Evolutionary conservation across 106 monocot genomes (phyloP).

Genomic region (Dactylorhiza incarnata): DNA sequence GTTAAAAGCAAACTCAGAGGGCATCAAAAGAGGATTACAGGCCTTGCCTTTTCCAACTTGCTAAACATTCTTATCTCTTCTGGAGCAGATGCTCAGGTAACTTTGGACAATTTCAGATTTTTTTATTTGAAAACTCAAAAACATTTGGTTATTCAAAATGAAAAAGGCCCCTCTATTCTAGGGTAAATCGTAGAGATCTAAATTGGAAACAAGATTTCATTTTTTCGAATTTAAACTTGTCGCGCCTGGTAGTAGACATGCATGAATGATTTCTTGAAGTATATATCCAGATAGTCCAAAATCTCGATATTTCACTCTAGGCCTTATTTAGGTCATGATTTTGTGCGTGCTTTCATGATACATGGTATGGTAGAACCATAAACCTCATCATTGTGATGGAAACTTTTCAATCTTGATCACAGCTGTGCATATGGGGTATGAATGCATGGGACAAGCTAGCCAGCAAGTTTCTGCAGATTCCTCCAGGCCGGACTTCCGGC

Average conservation of each 20-base stretch:
- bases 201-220: too few relatives aligned
- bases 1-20: conserved; percentile 56
- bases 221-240: too few relatives aligned
- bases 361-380: background rate
- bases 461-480: conserved; percentile 24
- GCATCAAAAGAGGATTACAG: conserved; percentile 61
- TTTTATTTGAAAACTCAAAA: background rate
- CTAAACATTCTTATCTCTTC: conserved; percentile 64
- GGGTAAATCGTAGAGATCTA: too few relatives aligned
- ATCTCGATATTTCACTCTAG: too few relatives aligned
- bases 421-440: conserved; percentile 35
- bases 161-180: too few relatives aligned
- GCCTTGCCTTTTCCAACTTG: conserved; percentile 52
- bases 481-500: conserved; percentile 14
- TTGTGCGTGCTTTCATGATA: background rate
- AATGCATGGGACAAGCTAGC: conserved; percentile 28
- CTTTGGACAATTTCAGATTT: background rate
- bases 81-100: conserved; percentile 72
- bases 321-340: background rate
- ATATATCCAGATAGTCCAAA: too few relatives aligned
- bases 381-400: background rate
- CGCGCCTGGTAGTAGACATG: too few relatives aligned
- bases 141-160: background rate
- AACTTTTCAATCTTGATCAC: background rate
- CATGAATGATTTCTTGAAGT: too few relatives aligned